Evolutionary conservation across 148 eudicot species (phyloP), one percentile per base, ranked within the genome.

Genomic region (Camellia japonica): DNA sequence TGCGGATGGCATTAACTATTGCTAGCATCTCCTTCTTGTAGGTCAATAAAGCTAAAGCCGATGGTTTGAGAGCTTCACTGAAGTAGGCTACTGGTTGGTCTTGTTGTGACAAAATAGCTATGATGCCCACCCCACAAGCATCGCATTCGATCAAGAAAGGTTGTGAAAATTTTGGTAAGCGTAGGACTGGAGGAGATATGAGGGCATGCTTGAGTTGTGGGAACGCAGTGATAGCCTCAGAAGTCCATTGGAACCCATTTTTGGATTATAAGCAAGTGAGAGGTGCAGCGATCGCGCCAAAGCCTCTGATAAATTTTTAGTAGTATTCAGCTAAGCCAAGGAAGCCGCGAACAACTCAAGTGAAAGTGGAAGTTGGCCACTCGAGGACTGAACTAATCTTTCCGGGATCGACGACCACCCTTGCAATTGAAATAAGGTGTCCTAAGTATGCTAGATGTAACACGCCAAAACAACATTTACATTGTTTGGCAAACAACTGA

Each of bases 401-500:
- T 14, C 41, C 4, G 5, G 76, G 44, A 19, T 73, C 76, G 0
- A 55, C 46, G 0, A 3, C 0, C 3, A 73, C 76, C 0, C 65
- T 56, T 30, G 13, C 13, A 0, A 30, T 8, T 0, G 65, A 23
- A 13, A 74, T 58, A 4, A 74, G 10, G 16, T 74, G 47, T 0
- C 77, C 77, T 12, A 74, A 74, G 64, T 74, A 74, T 9, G 56
- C 18, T 8, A 74, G 5, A 2, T 55, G 77, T 30, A 5, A 23
- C 2, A 55, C 49, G 0, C 64, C 77, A 3, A 74, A 55, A 13
- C 5, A n/a, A 38, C 65, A 74, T 58, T 73, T 74, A 30, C 51
- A 74, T 9, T 30, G 8, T 9, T 56, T 56, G 0, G 65, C 64
- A 74, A 74, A 74, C 8, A 55, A 74, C 3, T 16, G 55, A 9